Base-by-base conservation (phyloP, 1,139 yeast genomes). In the Pneumocystis sp. region DNA sequence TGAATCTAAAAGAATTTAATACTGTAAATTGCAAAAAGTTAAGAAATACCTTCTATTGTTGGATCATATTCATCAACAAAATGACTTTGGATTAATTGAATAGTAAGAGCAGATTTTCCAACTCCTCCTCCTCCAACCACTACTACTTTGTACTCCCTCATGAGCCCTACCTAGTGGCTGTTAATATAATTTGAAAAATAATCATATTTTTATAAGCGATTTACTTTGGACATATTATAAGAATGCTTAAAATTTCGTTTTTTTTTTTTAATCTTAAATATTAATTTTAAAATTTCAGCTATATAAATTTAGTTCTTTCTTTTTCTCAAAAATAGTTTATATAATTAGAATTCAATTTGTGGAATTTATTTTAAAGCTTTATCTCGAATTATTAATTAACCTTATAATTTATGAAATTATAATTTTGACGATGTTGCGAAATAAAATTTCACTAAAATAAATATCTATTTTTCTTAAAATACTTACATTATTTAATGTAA, bases 81-180 rank as follows among this genome's bases (percentile, higher is more conserved):
- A 73, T 89, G 96, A 61, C 90, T 84, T 75, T 90, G 96, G 68
- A 90, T 89, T 60, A 75, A 72, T 75, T 91, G 95, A 69, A 91
- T 90, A 62, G 97, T 90, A 70, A 90, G 79, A 10, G 97, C 96
- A 31, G 95, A 86, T 76, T 90, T 90, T 78, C 97, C 97, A 68
- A 90, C 97, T 77, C 96, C 96, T 75, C 97, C 97, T 61, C 96
- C 96, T 67, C 97, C 97, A 67, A 90, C 96, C 65, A 90, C 96
- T 12, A 90, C 97, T 68, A 90, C 78, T 74, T 91, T 89, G 75
- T 85, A 89, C 67, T 78, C 81, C 65, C 76, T 71, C 39, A 72
- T 69, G 67, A 73, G 7, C 34, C 17, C 34, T 8, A 34, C 15
- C 57, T 50, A 50, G 12, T 50, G 25, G 10, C 12, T 21, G 34